These are phyloP conservation scores for Apodospora peruviana DNA, from an alignment of 495 filamentous ascomycete species.

Conservation along the genomic window DNA sequence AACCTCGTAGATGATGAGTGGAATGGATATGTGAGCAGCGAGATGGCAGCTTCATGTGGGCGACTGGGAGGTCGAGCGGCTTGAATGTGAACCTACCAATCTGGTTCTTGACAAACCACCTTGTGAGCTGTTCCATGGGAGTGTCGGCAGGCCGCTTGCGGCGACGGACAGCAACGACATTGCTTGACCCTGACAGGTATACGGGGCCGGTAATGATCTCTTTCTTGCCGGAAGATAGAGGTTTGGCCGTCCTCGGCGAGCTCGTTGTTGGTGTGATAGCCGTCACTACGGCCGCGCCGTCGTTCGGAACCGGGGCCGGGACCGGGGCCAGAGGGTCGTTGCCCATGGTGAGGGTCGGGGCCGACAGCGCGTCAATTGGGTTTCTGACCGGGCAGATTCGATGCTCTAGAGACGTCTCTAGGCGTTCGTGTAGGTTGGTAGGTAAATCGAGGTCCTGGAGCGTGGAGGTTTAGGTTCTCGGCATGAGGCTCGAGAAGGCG, in stretches of 20 bases:
- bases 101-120: conserved; percentile 51
- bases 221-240: conserved; percentile 25
- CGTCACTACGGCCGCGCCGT: background rate
- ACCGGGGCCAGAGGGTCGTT: background rate
- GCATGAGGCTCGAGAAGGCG: background rate
- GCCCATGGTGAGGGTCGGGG: background rate
- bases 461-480: background rate
- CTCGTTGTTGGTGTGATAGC: conserved; percentile 7
- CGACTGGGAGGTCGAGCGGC: background rate
- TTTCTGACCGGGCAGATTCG: background rate
- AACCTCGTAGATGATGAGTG: no score
- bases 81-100: conserved; percentile 36
- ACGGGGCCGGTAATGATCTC: conserved; percentile 41
- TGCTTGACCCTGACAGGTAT: conserved; percentile 41
- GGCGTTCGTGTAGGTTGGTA: background rate
- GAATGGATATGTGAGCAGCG: background rate
- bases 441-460: background rate
- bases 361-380: background rate
- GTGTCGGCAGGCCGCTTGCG: conserved; percentile 42
- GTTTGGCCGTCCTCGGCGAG: conserved; percentile 16
- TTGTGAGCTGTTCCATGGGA: conserved; percentile 31
- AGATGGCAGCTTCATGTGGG: background rate
- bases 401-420: background rate
- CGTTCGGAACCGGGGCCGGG: background rate
- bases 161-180: conserved; percentile 40